Percentiles rank a stretch among this genome's conserved stretches.
Conservation (phyloP, 352 stramenopile species). For the Peronospora belbahrii region DNA sequence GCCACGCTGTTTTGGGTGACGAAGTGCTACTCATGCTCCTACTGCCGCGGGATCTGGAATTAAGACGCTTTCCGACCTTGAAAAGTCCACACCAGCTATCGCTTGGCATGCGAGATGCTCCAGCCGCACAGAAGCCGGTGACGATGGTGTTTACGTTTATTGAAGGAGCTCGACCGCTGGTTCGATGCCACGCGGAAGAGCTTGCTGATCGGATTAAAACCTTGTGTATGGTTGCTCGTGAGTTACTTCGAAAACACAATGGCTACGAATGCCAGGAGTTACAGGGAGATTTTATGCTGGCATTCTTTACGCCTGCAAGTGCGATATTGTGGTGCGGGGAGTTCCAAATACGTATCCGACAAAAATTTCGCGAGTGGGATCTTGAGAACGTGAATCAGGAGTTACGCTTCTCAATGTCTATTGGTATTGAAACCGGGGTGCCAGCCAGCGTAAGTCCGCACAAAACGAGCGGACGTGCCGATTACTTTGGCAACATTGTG, state of each 20-base stretch:
- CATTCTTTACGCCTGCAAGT: constrained; percentile 76
- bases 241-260: constrained; percentile 73
- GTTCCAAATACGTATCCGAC: constrained; percentile 70
- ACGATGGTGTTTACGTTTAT: constrained; percentile 89
- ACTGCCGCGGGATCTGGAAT: constrained; percentile 69
- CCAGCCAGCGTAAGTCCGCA: constrained; percentile 81
- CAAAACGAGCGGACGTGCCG: constrained; percentile 80
- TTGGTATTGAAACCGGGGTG: constrained; percentile 78
- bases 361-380: constrained; percentile 76
- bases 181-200: constrained; percentile 76
- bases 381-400: constrained; percentile 66
- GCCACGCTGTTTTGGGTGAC: constrained; percentile 60
- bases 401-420: constrained; percentile 82
- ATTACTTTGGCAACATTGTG: constrained; percentile 88
- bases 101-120: constrained; percentile 74
- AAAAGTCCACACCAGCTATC: constrained; percentile 68
- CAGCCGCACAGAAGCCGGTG: constrained; percentile 65
- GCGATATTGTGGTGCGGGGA: constrained; percentile 83
- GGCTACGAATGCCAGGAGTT: constrained; percentile 86
- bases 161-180: constrained; percentile 70
- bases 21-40: constrained; percentile 78
- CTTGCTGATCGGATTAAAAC: constrained; percentile 81
- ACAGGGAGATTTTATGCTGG: constrained; percentile 85
- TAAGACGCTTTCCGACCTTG: constrained; percentile 59
- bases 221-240: constrained; percentile 66